A percentile compares a stretch with the other conserved stretches of the same genome.
phyloP scores from a whole-genome alignment of 768 basidiomycete species.

The Hebeloma cylindrosporum region DNA sequence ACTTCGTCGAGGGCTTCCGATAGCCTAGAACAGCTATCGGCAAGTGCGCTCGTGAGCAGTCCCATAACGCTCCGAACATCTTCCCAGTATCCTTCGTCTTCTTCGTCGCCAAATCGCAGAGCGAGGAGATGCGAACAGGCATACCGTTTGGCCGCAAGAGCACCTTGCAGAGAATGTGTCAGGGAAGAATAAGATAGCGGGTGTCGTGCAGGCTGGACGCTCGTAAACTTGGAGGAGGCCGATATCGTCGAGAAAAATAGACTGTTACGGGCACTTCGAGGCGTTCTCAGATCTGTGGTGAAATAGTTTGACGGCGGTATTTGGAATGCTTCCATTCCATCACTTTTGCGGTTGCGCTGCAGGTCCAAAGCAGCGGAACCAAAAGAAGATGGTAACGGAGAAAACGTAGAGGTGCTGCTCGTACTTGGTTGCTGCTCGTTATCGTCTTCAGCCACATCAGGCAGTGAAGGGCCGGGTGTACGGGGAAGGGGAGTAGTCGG shows the following conservation, averaged over 20 bases:
- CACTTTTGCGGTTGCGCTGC: conserved; percentile 50
- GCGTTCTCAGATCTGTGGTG: conserved; percentile 28
- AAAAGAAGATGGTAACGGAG: conserved; percentile 40
- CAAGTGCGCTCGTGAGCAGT: conserved; percentile 64
- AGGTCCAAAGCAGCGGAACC: conserved; percentile 63
- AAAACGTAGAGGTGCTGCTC: conserved; percentile 12
- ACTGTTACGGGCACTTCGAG: conserved; percentile 30
- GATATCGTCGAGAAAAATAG: conserved; percentile 35
- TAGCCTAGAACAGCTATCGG: conserved; percentile 63
- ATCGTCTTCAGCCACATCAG: conserved; percentile 21
- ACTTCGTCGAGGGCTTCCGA: conserved; percentile 61
- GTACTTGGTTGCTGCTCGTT: conserved; percentile 28
- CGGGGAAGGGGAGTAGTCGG: conserved; percentile 28
- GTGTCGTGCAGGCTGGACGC: conserved; percentile 58
- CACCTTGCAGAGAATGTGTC: conserved; percentile 59
- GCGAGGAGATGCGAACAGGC: conserved; percentile 80
- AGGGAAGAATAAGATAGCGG: conserved; percentile 68
- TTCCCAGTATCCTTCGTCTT: conserved; percentile 82
- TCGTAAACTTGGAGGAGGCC: conserved; percentile 62
- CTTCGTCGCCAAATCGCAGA: conserved; percentile 67
- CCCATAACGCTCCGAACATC: conserved; percentile 76
- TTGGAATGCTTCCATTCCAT: conserved; percentile 52
- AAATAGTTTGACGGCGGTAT: conserved; percentile 33
- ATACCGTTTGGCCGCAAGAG: conserved; percentile 71
- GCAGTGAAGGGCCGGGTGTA: conserved; percentile 16